phyloP scores from a whole-genome alignment of 345 rosid species.

The rapeseed (Brassica napus) region Da-Ae NC_063442.1:9048001-9048500 shows the following conservation, averaged over 20 bases:
- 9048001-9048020: constrained; percentile 4
- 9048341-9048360: constrained; percentile 5
- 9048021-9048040: not conserved
- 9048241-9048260: not conserved
- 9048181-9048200: not conserved
- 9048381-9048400: constrained; percentile 1
- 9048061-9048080: not conserved
- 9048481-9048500: constrained; percentile 1
- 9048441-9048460: constrained; percentile 2
- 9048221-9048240: too few species aligned
- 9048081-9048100: not conserved
- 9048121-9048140: not conserved
- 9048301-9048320: not conserved
- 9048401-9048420: constrained; percentile 1
- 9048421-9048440: constrained; percentile 25
- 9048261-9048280: not conserved
- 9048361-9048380: not conserved
- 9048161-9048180: not conserved
- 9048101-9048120: not conserved
- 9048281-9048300: not conserved
- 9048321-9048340: not conserved
- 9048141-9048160: not conserved
- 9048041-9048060: not conserved
- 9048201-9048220: too few species aligned
- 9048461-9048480: constrained; percentile 26